Evolutionary conservation across 2,329 filamentous ascomycete genomes (phyloP).

Genomic region (Dothidotthia symphoricarpi): DNA sequence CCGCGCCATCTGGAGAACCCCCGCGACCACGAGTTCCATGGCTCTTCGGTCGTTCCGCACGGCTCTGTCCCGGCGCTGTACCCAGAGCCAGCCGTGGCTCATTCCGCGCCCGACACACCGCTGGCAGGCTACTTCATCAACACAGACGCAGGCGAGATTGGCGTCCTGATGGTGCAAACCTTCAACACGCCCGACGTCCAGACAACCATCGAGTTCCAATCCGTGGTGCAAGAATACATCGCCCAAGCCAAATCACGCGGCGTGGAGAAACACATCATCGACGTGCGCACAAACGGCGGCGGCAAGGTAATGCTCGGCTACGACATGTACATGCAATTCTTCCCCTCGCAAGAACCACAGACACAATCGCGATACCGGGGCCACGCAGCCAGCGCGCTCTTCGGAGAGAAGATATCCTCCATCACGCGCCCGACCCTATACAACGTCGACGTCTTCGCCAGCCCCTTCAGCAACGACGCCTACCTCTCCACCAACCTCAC

Average conservation of each 20-base stretch:
- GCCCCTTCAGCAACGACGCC: conserved; percentile 38
- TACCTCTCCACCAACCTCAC: conserved; percentile 26
- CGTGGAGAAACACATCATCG: conserved; percentile 62
- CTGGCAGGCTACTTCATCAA: conserved; percentile 51
- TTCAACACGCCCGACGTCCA: conserved; percentile 37
- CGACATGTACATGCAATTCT: conserved; percentile 55
- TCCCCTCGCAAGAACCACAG: conserved; percentile 48
- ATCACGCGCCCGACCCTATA: conserved; percentile 10
- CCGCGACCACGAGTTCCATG: conserved; percentile 27
- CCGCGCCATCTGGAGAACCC: conserved; percentile 32
- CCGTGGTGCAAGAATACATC: conserved; percentile 47
- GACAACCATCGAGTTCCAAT: conserved; percentile 37
- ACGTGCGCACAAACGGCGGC: conserved; percentile 61
- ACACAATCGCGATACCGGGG: conserved; percentile 50
- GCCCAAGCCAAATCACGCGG: conserved; percentile 47
- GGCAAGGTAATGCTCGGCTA: conserved; percentile 48
- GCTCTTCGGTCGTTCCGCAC: conserved; percentile 17
- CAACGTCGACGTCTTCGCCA: conserved; percentile 29
- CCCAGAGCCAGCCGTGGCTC: conserved; percentile 40
- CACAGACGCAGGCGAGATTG: conserved; percentile 43
- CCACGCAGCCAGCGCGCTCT: conserved; percentile 34
- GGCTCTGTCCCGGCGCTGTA: conserved; percentile 32
- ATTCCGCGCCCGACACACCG: conserved; percentile 30
- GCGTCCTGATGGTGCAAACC: conserved; percentile 47
- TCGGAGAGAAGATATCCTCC: conserved; percentile 24